Percentiles rank a stretch among this genome's conserved stretches.
Conservation (phyloP, 768 basidiomycete species). For the Amanita inopinata region DNA sequence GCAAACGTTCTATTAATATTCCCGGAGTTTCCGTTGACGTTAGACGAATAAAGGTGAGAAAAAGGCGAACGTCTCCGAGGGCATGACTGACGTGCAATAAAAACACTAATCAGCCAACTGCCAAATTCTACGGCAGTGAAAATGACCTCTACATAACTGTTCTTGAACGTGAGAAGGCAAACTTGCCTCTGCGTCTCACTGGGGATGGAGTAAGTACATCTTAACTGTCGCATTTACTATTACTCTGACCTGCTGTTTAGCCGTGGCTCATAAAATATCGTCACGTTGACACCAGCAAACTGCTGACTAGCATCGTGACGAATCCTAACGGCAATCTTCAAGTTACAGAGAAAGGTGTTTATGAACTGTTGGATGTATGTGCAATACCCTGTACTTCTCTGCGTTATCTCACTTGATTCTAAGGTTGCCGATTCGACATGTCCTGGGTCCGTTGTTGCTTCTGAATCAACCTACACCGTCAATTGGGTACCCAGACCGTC, state of each 20-base stretch:
- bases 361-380: constrained; percentile 58
- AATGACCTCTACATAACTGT: constrained; percentile 50
- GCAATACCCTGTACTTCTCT: not conserved
- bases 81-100: constrained; percentile 1
- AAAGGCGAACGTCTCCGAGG: not conserved
- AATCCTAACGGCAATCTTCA: constrained; percentile 64
- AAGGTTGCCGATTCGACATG: constrained; percentile 86
- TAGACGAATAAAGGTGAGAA: constrained; percentile 59
- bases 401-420: constrained; percentile 18
- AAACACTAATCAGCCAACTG: constrained; percentile 55
- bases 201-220: constrained; percentile 69
- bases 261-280: constrained; percentile 85
- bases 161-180: constrained; percentile 63
- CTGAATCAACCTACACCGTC: constrained; percentile 58
- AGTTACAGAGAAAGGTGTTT: constrained; percentile 68
- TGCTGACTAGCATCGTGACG: constrained; percentile 32
- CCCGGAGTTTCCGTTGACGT: constrained; percentile 83
- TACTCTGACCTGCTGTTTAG: constrained; percentile 29
- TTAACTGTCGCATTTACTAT: not conserved
- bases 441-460: constrained; percentile 55
- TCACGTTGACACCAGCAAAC: constrained; percentile 31
- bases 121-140: constrained; percentile 68
- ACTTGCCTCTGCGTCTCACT: constrained; percentile 76
- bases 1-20: constrained; percentile 64
- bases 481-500: constrained; percentile 75